These are phyloP conservation scores for Xerocomus potaroensis DNA, from an alignment of 768 basidiomycete genomes.

Conservation along the genomic window DNA sequence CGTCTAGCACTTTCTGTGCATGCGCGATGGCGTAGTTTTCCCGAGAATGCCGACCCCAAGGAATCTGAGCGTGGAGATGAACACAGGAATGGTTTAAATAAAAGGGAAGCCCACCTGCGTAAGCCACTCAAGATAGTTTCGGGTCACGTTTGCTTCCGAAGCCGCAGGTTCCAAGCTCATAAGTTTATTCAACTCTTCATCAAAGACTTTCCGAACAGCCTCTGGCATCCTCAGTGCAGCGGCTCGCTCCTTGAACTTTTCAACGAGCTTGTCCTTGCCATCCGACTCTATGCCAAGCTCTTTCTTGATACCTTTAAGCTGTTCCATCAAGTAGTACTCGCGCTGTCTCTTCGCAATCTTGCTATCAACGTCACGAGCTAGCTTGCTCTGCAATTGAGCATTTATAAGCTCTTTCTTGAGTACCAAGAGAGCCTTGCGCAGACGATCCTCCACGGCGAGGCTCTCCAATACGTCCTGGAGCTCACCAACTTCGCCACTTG, in stretches of 20 bases:
- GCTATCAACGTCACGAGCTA: conserved; percentile 87
- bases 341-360: conserved; percentile 94
- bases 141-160: conserved; percentile 88
- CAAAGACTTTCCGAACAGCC: conserved; percentile 86
- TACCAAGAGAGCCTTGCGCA: conserved; percentile 86
- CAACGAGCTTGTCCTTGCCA: conserved; percentile 91
- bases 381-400: conserved; percentile 89
- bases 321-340: conserved; percentile 96
- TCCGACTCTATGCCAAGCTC: conserved; percentile 94
- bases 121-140: conserved; percentile 93
- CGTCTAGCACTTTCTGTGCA: conserved; percentile 81
- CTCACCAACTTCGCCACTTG: conserved; percentile 87
- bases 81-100: background rate
- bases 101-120: conserved; percentile 52
- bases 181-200: conserved; percentile 91
- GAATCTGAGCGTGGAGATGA: conserved; percentile 55
- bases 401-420: conserved; percentile 98
- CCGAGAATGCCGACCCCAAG: conserved; percentile 92
- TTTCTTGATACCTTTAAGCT: conserved; percentile 94
- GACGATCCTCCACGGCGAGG: conserved; percentile 78
- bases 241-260: conserved; percentile 88
- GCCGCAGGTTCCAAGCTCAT: conserved; percentile 86
- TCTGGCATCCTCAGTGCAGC: conserved; percentile 84
- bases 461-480: conserved; percentile 92
- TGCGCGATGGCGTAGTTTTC: conserved; percentile 90